Conservation (phyloP, 345 rosid species). For the Euclidium syriacum region DNA sequence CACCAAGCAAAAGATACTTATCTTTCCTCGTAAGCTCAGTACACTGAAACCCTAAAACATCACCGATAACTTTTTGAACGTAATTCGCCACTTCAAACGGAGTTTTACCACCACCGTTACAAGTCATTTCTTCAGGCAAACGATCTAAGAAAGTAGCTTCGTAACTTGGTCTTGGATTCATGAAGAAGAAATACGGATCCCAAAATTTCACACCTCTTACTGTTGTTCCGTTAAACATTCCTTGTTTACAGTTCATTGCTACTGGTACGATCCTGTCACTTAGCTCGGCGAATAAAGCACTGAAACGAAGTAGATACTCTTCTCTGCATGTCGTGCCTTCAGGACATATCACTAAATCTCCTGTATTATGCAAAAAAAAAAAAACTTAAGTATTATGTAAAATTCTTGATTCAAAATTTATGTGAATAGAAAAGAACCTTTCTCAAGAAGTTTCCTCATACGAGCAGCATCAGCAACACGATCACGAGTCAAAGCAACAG, state of each 20-base stretch:
- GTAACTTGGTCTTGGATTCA: slow-evolving; percentile 86
- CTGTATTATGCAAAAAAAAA: slow-evolving; percentile 26
- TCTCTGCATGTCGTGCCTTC: slow-evolving; percentile 97
- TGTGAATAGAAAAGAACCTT: too few relatives aligned
- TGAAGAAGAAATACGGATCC: slow-evolving; percentile 90
- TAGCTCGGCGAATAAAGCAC: slow-evolving; percentile 88
- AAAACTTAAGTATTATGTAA: too few relatives aligned
- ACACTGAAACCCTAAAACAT: slow-evolving; percentile 64
- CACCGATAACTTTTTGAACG: slow-evolving; percentile 72
- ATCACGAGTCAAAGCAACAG: slow-evolving; percentile 82
- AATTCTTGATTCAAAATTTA: too few relatives aligned
- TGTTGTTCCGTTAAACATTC: slow-evolving; percentile 82
- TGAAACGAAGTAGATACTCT: slow-evolving; percentile 69
- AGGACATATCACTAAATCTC: slow-evolving; percentile 91
- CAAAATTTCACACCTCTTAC: slow-evolving; percentile 90
- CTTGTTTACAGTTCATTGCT: slow-evolving; percentile 78
- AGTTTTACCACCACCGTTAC: slow-evolving; percentile 78
- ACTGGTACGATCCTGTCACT: slow-evolving; percentile 96
- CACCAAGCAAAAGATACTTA: slow-evolving; percentile 76
- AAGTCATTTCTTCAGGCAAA: slow-evolving; percentile 69
- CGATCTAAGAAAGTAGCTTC: slow-evolving; percentile 72
- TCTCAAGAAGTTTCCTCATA: slow-evolving; percentile 54
- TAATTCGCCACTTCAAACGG: slow-evolving; percentile 86
- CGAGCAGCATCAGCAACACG: slow-evolving; percentile 81
- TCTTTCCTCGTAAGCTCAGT: slow-evolving; percentile 80